Base-by-base conservation (phyloP, 73 alveolate species). In the Durusdinium trenchii region DNA sequence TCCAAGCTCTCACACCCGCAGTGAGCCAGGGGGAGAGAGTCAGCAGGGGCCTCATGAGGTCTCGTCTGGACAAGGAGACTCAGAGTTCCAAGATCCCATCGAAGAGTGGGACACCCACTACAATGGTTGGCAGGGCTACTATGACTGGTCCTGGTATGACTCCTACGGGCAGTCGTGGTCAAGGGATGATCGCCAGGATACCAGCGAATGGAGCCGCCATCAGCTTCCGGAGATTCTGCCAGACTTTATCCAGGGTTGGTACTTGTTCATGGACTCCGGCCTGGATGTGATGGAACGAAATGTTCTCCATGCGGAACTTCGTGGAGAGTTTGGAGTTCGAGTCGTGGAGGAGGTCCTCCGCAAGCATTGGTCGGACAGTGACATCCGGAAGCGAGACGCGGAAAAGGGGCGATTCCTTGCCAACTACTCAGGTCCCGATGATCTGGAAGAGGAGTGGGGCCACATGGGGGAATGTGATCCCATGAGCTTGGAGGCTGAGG, bases 341-440 rank as follows among this genome's bases (percentile, higher is more conserved):
- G 48, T 51, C 43, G 84, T 71, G 47, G 84, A 71, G 35, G 84
- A 71, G 84, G 84, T 71, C 36, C 84, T 71, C 28, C 84, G 84
- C 84, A 71, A 71, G 28, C 84, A 71, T n/a, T 71, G 84, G 84
- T 6, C 84, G 10, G 84, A 71, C 26, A 51, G 6, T 16, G 84
- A 71, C 5, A 47, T 71, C 28, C 14, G 35, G 51, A 71, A n/a
- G 51, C 48, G 84, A n/a, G 84, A 71, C 26, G 48, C 84, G 6
- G 84, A 71, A 51, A 71, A 71, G 84, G 84, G 84, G 30, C 48
- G 51, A 6, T 71, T 36, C 84, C 6, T 71, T 47, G 48, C 84
- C 52, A 71, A 71, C 51, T 32, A 9, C 52, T 10, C 26, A 14
- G 47, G 3, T 38, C n/a, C n/a, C n/a, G 51, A 71, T 18, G 51